A percentile compares a stretch with the other conserved stretches of the same genome.
These are phyloP conservation scores for Nannizziopsis arthrosporioides DNA, from an alignment of 2,329 filamentous ascomycete genomes.

Conservation along the genomic window DNA sequence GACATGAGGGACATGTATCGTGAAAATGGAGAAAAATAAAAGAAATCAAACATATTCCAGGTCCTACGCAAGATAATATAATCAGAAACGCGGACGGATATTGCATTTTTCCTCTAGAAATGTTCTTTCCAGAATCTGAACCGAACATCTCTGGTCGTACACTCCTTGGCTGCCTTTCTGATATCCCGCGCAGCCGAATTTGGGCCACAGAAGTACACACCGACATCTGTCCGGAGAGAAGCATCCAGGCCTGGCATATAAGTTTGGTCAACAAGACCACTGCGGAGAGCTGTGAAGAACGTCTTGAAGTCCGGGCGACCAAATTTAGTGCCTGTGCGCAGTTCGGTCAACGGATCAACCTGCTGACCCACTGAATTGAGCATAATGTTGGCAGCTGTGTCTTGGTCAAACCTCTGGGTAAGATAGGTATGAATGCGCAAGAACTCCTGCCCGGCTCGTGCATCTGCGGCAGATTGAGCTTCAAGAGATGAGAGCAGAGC, in stretches of 20 bases:
- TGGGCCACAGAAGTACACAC: conserved; percentile 96
- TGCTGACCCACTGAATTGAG: conserved; percentile 85
- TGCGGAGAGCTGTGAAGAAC: conserved; percentile 71
- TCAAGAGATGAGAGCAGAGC: conserved; percentile 84
- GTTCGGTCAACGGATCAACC: conserved; percentile 81
- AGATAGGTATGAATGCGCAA: conserved; percentile 96
- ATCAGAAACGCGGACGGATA: neutral
- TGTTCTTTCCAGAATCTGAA: conserved; percentile 99
- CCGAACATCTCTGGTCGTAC: conserved; percentile 64
- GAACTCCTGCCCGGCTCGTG: conserved; percentile 55
- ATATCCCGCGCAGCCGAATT: conserved; percentile 71
- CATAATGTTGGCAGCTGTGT: conserved; percentile 92
- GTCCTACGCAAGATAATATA: neutral
- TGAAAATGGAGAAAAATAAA: conserved; percentile 8
- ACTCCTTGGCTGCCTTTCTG: conserved; percentile 62
- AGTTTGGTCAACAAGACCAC: conserved; percentile 71
- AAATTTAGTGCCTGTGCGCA: conserved; percentile 84
- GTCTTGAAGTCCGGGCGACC: conserved; percentile 79
- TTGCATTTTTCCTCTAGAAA: conserved; percentile 25
- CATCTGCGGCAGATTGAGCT: conserved; percentile 63
- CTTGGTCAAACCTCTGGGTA: conserved; percentile 80
- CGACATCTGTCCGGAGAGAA: conserved; percentile 68
- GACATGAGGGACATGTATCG: conserved; percentile 1
- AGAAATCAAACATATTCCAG: neutral
- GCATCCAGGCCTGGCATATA: conserved; percentile 76